Evolutionary conservation across 2,329 filamentous ascomycete genomes (phyloP).

Genomic region (Clonostachys rosea): DNA sequence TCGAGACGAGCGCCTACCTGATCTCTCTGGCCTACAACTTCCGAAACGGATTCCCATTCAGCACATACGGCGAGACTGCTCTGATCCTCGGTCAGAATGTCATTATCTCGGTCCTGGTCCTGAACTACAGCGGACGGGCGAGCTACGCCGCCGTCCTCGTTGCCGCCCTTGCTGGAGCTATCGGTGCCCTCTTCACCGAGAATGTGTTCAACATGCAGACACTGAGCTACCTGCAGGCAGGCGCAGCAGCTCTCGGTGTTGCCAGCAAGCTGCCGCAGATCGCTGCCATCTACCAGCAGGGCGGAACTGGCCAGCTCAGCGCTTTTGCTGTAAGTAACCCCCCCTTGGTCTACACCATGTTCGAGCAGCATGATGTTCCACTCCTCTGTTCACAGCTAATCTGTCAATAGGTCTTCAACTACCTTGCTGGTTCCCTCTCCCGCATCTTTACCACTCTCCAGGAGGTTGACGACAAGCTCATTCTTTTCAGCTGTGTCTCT

Average conservation of each 20-base stretch:
- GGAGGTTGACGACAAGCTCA: conserved; percentile 94
- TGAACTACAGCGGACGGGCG: conserved; percentile 72
- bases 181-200: conserved; percentile 66
- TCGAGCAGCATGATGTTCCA: not conserved
- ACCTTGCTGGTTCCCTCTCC: conserved; percentile 84
- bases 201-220: conserved; percentile 60
- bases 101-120: conserved; percentile 78
- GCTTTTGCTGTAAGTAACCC: conserved; percentile 77
- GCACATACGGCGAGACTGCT: conserved; percentile 92
- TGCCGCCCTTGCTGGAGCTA: conserved; percentile 65
- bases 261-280: conserved; percentile 96
- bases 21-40: conserved; percentile 91
- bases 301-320: conserved; percentile 90
- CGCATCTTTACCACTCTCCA: conserved; percentile 97
- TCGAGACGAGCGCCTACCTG: conserved; percentile 84
- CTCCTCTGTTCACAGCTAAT: not conserved
- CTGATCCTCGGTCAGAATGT: conserved; percentile 92
- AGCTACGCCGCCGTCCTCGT: conserved; percentile 72
- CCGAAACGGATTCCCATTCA: conserved; percentile 89
- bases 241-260: conserved; percentile 76
- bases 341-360: not conserved
- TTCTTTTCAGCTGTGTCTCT: conserved; percentile 89
- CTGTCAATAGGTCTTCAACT: conserved; percentile 87
- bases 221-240: conserved; percentile 75
- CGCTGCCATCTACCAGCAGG: conserved; percentile 74